Percentiles rank a stretch among this genome's conserved stretches.
phyloP scores from a whole-genome alignment of 163 green algal species.

The Scenedesmus sp. region DNA sequence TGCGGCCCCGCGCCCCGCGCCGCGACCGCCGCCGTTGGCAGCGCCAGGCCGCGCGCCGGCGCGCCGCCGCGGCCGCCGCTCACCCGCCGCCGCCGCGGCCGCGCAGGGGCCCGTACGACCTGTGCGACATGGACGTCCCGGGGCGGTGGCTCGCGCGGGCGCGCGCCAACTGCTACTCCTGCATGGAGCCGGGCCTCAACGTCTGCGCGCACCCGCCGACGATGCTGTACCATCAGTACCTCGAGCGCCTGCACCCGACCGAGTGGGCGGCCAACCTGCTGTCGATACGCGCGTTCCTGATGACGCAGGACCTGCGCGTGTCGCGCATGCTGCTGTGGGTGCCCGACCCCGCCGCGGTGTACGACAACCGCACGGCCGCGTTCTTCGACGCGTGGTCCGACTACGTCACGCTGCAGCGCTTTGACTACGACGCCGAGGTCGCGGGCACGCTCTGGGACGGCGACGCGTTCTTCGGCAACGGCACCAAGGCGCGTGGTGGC shows the following conservation, averaged over 20 bases:
- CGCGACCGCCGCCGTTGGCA: no score
- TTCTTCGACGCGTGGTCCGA: conserved; percentile 3
- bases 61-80: no score
- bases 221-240: conserved; percentile 11
- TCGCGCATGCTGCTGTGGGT: background rate
- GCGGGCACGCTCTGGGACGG: background rate
- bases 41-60: no score
- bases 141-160: no score
- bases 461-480: conserved; percentile 29
- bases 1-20: no score
- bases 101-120: conserved; percentile 34
- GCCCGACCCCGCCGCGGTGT: background rate
- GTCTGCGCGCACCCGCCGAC: background rate
- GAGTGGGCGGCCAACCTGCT: conserved; percentile 1
- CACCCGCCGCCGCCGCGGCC: background rate
- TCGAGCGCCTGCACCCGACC: background rate
- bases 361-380: background rate
- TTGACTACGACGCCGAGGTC: conserved; percentile 9
- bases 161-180: conserved; percentile 40
- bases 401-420: background rate
- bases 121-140: no score
- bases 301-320: conserved; percentile 12
- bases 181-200: conserved; percentile 4
- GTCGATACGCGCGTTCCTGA: background rate
- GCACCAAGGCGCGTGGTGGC: no score